Evolutionary conservation across 176 grass and related monocot genomes (phyloP), one percentile per base, ranked within the genome.

Genomic region (Carex myosuroides): DNA sequence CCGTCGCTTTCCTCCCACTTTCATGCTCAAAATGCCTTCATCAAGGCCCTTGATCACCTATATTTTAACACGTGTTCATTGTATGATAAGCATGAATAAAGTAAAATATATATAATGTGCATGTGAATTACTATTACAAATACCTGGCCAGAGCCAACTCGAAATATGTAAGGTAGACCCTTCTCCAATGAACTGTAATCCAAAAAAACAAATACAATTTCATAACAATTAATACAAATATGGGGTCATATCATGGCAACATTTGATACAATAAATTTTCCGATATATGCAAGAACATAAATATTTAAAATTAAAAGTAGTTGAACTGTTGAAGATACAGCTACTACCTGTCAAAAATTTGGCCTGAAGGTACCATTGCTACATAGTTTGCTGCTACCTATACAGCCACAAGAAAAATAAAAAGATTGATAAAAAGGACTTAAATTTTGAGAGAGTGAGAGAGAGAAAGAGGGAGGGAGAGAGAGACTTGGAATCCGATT

Each of bases 341-440:
- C 8, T 64, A 65, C 21, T 60, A 98, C 95, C 92, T 98, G 83
- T 95, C 92, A 18, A 98, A 98, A 57, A 98, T 93, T 85, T 98
- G 92, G n/a, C 95, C 92, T 58, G 55, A 86, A 18, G 86, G 91
- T 63, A 98, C 88, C 92, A 98, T 95, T 12, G 95, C 95, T 68
- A 98, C 86, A 84, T 93, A 98, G 33, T 98, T 98, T 85, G 95
- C 95, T 78, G 92, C 95, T 87, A 98, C 95, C 95, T 97, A 82
- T 54, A 93, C 22, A 76, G 56, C 12, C 48, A 58, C 30, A 64
- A 82, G 64, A n/a, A 64, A 57, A 50, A 17, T 29, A 60, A 50
- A 81, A 65, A 4, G 14, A 57, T 66, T 62, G 8, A 64, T 4
- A 55, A 46, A 54, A 80, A 70, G 3, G 9, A 56, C 64, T 6